These are phyloP conservation scores for Hyphopichia pseudoburtonii DNA, from an alignment of 1,139 yeast species.

Conservation along the genomic window DNA sequence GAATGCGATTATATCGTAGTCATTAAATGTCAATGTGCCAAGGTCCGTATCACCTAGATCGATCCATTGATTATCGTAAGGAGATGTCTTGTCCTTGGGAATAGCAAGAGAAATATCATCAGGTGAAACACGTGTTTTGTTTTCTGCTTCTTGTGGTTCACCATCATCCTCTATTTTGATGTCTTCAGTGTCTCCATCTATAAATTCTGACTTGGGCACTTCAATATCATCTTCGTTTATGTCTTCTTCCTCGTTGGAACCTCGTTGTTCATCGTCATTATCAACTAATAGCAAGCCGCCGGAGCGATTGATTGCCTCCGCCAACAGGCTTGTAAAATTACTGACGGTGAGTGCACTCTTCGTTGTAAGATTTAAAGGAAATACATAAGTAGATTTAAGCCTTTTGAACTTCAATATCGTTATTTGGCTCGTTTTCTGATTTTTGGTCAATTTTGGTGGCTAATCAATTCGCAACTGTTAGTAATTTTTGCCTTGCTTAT, in stretches of 20 bases:
- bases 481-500: too few species aligned
- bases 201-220: constrained; percentile 27
- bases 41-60: constrained; percentile 26
- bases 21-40: constrained; percentile 29
- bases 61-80: constrained; percentile 43
- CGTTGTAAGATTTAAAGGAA: constrained; percentile 24
- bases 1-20: constrained; percentile 44
- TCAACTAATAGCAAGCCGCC: constrained; percentile 43
- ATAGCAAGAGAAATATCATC: constrained; percentile 37
- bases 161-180: constrained; percentile 6
- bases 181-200: constrained; percentile 18
- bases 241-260: constrained; percentile 20
- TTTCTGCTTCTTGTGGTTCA: constrained; percentile 7
- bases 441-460: constrained; percentile 29
- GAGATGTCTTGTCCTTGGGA: constrained; percentile 40
- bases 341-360: constrained; percentile 20
- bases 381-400: constrained; percentile 41
- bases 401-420: constrained; percentile 47
- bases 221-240: constrained; percentile 28
- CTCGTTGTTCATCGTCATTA: constrained; percentile 14
- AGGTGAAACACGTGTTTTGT: constrained; percentile 8
- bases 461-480: too few species aligned
- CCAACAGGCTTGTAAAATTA: constrained; percentile 32
- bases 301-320: constrained; percentile 39
- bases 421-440: constrained; percentile 14